phyloP scores from a whole-genome alignment of 2,329 filamentous ascomycete species.

The Gaeumannomyces tritici region DNA sequence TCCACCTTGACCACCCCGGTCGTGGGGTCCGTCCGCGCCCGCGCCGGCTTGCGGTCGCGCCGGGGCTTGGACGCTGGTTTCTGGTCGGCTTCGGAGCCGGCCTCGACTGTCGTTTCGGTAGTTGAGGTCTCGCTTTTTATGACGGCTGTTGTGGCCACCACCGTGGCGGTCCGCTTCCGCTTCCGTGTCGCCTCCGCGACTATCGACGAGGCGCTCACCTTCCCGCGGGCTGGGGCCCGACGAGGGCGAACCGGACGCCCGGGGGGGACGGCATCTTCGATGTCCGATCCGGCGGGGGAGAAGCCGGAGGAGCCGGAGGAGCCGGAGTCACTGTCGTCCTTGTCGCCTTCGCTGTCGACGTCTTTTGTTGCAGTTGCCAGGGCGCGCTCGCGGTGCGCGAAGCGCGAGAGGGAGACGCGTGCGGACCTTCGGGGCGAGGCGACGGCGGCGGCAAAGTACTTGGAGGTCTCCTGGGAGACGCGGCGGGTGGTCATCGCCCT shows the following conservation, averaged over 20 bases:
- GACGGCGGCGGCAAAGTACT: slow-evolving; percentile 30
- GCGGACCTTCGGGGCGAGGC: slow-evolving; percentile 34
- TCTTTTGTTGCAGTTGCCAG: slow-evolving; percentile 8
- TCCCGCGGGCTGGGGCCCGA: slow-evolving; percentile 1
- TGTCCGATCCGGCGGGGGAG: slow-evolving; percentile 14
- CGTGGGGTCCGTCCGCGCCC: slow-evolving; percentile 9
- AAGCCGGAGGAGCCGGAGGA: slow-evolving; percentile 7
- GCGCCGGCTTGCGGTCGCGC: slow-evolving; percentile 16
- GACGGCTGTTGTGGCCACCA: not conserved
- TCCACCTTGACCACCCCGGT: slow-evolving; percentile 24
- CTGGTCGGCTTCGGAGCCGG: not conserved
- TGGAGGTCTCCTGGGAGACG: slow-evolving; percentile 48
- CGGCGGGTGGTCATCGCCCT: slow-evolving; percentile 45
- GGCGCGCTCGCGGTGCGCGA: slow-evolving; percentile 24
- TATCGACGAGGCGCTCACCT: not conserved
- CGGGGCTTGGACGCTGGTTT: not conserved
- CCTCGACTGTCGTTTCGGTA: slow-evolving; percentile 14
- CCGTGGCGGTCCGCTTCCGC: slow-evolving; percentile 5
- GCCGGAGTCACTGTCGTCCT: slow-evolving; percentile 10
- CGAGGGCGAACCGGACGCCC: slow-evolving; percentile 2
- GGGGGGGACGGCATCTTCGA: slow-evolving; percentile 21
- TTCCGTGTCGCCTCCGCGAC: slow-evolving; percentile 18
- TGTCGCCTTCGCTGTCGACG: slow-evolving; percentile 9
- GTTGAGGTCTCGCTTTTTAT: slow-evolving; percentile 22
- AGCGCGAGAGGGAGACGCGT: slow-evolving; percentile 37